A percentile compares a stretch with the other conserved stretches of the same genome.
These are phyloP conservation scores for Pleurozium schreberi DNA, from an alignment of 225 moss, liverwort and hornwort genomes.

Conservation along the genomic window DNA sequence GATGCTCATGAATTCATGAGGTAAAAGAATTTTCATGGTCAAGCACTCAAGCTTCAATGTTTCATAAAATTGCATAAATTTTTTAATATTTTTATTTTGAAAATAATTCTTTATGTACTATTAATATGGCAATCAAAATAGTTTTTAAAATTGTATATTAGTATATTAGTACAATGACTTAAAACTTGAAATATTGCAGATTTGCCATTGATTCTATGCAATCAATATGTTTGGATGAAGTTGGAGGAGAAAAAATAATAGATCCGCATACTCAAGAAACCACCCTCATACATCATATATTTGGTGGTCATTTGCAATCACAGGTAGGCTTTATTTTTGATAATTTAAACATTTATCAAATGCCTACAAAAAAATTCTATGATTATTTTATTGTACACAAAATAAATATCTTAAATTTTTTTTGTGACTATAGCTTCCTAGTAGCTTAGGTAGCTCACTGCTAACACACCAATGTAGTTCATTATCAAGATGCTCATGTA, in stretches of 20 bases:
- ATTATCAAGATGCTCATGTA: background rate
- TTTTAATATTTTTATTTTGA: no score
- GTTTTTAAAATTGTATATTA: no score
- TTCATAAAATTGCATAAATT: background rate
- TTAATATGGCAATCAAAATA: background rate
- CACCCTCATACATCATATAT: constrained; percentile 82
- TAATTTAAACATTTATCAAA: background rate
- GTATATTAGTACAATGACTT: background rate
- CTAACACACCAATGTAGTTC: background rate
- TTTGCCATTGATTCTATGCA: constrained; percentile 99
- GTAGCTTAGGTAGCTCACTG: fast-evolving
- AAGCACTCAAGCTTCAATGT: background rate
- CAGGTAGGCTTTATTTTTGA: constrained; percentile 31
- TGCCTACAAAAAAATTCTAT: background rate
- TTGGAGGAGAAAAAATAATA: constrained; percentile 70
- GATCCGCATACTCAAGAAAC: constrained; percentile 75
- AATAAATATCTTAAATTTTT: background rate
- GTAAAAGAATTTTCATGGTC: background rate
- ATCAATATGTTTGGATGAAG: constrained; percentile 93
- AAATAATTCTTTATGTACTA: background rate
- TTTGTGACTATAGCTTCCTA: background rate
- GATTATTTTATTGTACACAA: no score
- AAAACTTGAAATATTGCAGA: constrained; percentile 15
- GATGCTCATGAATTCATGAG: constrained; percentile 99
- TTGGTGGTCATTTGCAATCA: constrained; percentile 93